Evolutionary conservation across 2,329 filamentous ascomycete species (phyloP).

Genomic region (Leptodontidium sp.): DNA sequence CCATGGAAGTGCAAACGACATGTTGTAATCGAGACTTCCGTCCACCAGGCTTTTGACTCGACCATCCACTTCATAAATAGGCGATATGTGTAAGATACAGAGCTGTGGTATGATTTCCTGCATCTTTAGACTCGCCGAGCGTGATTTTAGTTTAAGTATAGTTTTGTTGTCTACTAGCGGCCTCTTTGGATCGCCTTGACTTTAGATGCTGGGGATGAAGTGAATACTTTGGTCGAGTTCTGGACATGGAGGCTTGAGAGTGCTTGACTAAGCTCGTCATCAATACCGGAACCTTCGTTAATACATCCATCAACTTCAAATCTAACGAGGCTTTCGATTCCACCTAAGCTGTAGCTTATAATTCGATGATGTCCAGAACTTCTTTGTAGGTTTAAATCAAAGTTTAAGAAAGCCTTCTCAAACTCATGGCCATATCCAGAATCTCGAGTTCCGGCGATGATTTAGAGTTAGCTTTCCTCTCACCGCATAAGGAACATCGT

Average conservation of each 20-base stretch:
- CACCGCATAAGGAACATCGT: slow-evolving; percentile 48
- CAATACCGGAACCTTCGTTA: slow-evolving; percentile 12
- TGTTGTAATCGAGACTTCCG: no score
- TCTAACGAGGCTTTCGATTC: slow-evolving; percentile 41
- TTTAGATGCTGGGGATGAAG: slow-evolving; percentile 12
- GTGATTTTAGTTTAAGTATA: slow-evolving; percentile 16
- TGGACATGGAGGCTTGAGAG: slow-evolving; percentile 11
- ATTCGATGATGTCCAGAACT: slow-evolving; percentile 42
- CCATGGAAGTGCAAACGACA: no score
- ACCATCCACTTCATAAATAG: neutral
- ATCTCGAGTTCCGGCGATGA: slow-evolving; percentile 30
- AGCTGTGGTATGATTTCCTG: slow-evolving; percentile 14
- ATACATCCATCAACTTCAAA: slow-evolving; percentile 46
- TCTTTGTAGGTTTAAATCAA: slow-evolving; percentile 34
- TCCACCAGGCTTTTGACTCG: no score
- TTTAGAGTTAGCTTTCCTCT: slow-evolving; percentile 35
- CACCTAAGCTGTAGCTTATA: slow-evolving; percentile 41
- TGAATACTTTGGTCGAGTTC: slow-evolving; percentile 5
- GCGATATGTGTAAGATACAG: slow-evolving; percentile 4
- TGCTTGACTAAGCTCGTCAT: slow-evolving; percentile 10
- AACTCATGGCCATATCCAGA: slow-evolving; percentile 47
- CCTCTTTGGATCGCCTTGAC: slow-evolving; percentile 14
- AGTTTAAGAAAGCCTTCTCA: slow-evolving; percentile 43
- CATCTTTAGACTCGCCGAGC: slow-evolving; percentile 9
- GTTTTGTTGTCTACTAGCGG: slow-evolving; percentile 3